Evolutionary conservation across 1,284 basidiomycete species (phyloP), one percentile per base, ranked within the genome.

Genomic region (Ceratobasidium theobromae): DNA sequence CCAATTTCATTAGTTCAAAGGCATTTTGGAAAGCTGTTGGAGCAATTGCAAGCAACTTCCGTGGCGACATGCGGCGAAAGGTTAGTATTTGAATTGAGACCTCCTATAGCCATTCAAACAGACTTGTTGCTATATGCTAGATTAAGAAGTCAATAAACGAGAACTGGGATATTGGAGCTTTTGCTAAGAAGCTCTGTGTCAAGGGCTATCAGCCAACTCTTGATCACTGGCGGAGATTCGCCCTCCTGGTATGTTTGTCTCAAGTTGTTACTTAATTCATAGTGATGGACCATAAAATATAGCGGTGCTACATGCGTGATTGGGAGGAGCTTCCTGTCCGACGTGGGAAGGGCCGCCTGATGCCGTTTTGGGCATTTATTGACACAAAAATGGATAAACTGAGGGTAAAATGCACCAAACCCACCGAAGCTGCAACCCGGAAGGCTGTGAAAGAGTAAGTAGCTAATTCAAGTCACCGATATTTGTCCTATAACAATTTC

Each of bases 61-160:
- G 57, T 49, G 57, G 45, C 12, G 46, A 60, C 16, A 60, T 60
- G 57, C 27, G 21, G 4, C 57, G 57, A 16, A 60, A 60, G 57
- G 57, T 49, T 23, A 48, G 45, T 51, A 21, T 49, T n/a, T n/a
- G n/a, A n/a, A n/a, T n/a, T n/a, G n/a, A n/a, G 21, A 14, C 4
- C 12, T 21, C n/a, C 28, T 27, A 23, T 4, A 45, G 43, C 18
- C 6, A 45, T 45, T 9, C 18, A 45, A 14, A 8, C 32, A 18
- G 35, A 16, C 18, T 46, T 30, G 40, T 28, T 16, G n/a, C 14
- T 23, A 4, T 9, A 3, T n/a, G 32, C 1, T 21, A 60, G 57
- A 32, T 60, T 23, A 48, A 60, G 18, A 60, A 60, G 18, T 60
- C 57, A 18, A 35, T 60, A 8, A 16, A 3, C 12, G 28, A 60